Conservation (phyloP, 495 filamentous ascomycete genomes). For the Alectoria sarmentosa region DNA sequence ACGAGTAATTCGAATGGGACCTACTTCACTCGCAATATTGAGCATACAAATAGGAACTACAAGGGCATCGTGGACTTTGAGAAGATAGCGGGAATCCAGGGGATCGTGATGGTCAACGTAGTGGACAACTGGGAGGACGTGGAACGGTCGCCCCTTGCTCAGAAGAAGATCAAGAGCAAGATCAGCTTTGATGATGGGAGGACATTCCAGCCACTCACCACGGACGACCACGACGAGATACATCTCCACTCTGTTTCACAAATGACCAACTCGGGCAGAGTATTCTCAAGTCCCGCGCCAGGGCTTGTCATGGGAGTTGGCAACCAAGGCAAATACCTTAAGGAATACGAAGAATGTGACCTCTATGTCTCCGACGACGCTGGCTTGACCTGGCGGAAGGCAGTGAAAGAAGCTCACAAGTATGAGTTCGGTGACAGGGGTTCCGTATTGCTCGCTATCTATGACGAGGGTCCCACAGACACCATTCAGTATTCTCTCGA, state of each 20-base stretch:
- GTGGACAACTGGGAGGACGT: conserved; percentile 82
- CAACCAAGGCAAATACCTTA: conserved; percentile 70
- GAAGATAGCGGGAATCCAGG: conserved; percentile 80
- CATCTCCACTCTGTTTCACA: conserved; percentile 90
- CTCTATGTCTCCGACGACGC: conserved; percentile 89
- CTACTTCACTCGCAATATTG: conserved; percentile 83
- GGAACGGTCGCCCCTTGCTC: conserved; percentile 32
- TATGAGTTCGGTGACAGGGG: conserved; percentile 95
- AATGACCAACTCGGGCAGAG: conserved; percentile 66
- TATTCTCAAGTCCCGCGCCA: conserved; percentile 90
- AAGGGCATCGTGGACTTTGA: conserved; percentile 83
- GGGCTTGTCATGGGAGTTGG: conserved; percentile 90
- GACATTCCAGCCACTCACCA: conserved; percentile 57
- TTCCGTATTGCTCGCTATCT: conserved; percentile 73
- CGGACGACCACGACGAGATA: conserved; percentile 51
- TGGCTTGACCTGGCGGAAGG: conserved; percentile 71
- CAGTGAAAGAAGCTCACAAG: conserved; percentile 74
- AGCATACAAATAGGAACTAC: conserved; percentile 77
- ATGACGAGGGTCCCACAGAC: conserved; percentile 55
- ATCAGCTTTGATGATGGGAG: conserved; percentile 95
- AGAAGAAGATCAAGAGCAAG: conserved; percentile 62
- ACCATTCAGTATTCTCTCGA: conserved; percentile 75
- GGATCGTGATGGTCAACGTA: conserved; percentile 81
- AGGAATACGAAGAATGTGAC: conserved; percentile 57
- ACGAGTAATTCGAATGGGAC: conserved; percentile 96